Evolutionary conservation across 106 monocot species (phyloP).

Genomic region (Apostasia ramifera): DNA sequence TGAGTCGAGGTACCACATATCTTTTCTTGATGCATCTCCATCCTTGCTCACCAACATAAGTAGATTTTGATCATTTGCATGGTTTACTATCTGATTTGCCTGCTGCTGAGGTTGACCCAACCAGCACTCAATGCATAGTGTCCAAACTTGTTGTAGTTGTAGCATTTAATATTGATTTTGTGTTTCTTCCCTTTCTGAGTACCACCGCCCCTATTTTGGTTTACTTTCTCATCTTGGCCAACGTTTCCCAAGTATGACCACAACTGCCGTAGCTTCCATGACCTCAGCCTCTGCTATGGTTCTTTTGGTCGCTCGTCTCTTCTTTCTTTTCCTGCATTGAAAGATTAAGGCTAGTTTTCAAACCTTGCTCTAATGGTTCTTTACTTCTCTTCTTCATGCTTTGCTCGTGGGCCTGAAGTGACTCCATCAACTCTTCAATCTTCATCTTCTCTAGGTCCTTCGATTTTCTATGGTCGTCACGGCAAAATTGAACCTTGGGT

Average conservation of each 20-base stretch:
- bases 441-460: background rate
- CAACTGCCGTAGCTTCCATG: background rate
- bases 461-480: background rate
- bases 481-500: background rate
- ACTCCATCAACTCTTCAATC: constrained; percentile 2
- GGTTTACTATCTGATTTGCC: background rate
- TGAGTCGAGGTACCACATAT: background rate
- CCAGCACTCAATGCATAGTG: background rate
- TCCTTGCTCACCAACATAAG: background rate
- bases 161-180: background rate
- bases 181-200: background rate
- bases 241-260: background rate
- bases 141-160: background rate
- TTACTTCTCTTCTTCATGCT: background rate
- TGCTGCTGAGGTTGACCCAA: background rate
- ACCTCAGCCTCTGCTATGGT: background rate
- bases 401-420: background rate
- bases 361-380: background rate
- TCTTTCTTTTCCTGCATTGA: background rate
- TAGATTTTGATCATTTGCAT: background rate
- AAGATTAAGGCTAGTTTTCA: background rate
- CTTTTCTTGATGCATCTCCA: background rate
- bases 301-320: background rate
- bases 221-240: background rate
- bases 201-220: background rate